Conservation (phyloP, 345 rosid genomes). For the Euphorbia pulcherrima region DNA sequence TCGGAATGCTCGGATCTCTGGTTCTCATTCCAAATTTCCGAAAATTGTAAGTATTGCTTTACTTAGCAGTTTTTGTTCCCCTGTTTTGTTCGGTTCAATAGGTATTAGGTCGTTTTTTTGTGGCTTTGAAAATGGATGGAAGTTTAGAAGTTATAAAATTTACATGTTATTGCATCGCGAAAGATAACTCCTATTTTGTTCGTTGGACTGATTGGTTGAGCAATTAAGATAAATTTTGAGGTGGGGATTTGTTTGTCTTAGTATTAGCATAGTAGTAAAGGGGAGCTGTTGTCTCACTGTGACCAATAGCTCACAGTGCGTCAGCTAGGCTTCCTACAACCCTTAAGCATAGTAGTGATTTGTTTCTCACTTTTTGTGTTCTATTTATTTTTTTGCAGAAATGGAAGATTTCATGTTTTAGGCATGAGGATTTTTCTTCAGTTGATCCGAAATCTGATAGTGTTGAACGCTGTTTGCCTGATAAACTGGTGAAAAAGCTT, state of each 20-base stretch:
- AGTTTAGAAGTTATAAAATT: not conserved
- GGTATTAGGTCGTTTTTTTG: no score
- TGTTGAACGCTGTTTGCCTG: conserved; percentile 44
- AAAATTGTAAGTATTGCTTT: conserved; percentile 41
- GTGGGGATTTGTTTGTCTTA: no score
- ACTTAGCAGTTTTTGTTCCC: not conserved
- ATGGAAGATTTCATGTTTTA: conserved; percentile 80
- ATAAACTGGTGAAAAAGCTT: conserved; percentile 51
- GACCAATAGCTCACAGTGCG: no score
- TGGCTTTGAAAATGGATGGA: no score
- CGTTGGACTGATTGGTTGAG: not conserved
- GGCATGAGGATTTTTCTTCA: conserved; percentile 52
- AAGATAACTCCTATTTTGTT: not conserved
- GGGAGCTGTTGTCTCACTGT: no score
- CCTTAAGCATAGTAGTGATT: no score
- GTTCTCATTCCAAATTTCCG: conserved; percentile 37
- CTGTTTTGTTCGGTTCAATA: not conserved
- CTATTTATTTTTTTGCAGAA: conserved; percentile 51
- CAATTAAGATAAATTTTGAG: not conserved
- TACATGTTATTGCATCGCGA: not conserved
- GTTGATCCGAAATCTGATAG: conserved; percentile 42
- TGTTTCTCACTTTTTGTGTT: conserved; percentile 13
- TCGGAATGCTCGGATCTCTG: conserved; percentile 42
- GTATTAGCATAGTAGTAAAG: no score
- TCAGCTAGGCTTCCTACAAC: no score